These are phyloP conservation scores for Phialophora macrospora DNA, from an alignment of 2,329 filamentous ascomycete genomes.

Conservation along the genomic window DNA sequence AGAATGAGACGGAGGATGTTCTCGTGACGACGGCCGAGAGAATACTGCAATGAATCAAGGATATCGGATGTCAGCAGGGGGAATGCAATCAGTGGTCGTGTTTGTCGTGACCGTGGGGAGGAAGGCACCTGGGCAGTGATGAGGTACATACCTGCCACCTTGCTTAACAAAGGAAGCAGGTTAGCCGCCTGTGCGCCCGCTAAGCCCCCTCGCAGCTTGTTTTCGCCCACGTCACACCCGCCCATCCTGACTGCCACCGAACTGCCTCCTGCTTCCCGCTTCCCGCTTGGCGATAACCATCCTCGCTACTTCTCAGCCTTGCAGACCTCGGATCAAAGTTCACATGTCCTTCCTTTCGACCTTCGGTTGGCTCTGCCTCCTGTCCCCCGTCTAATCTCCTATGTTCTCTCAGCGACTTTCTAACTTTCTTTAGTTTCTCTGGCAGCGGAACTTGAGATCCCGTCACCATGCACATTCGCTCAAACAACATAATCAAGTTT, in stretches of 20 bases:
- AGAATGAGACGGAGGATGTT: constrained; percentile 15
- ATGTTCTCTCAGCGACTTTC: neutral
- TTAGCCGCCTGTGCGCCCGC: constrained; percentile 14
- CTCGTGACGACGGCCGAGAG: constrained; percentile 22
- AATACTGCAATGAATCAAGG: constrained; percentile 25
- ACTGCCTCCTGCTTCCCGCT: neutral
- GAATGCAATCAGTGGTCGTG: constrained; percentile 13
- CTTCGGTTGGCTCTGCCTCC: neutral
- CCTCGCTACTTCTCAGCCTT: constrained; percentile 18
- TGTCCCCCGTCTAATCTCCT: neutral
- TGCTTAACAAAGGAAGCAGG: constrained; percentile 18
- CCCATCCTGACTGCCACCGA: neutral
- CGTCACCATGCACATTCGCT: constrained; percentile 10
- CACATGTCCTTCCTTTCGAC: neutral
- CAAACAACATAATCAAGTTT: neutral
- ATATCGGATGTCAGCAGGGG: constrained; percentile 33
- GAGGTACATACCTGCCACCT: constrained; percentile 7
- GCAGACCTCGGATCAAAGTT: constrained; percentile 20
- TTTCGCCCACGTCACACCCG: neutral
- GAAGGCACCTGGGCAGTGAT: constrained; percentile 10
- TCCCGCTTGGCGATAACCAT: constrained; percentile 7
- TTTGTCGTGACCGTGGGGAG: constrained; percentile 18
- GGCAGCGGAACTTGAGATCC: neutral
- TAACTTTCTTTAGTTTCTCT: neutral
- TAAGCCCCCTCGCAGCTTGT: neutral